Conservation (phyloP, 192 early-diverging fungal genomes). For the Linnemannia elongata region DNA sequence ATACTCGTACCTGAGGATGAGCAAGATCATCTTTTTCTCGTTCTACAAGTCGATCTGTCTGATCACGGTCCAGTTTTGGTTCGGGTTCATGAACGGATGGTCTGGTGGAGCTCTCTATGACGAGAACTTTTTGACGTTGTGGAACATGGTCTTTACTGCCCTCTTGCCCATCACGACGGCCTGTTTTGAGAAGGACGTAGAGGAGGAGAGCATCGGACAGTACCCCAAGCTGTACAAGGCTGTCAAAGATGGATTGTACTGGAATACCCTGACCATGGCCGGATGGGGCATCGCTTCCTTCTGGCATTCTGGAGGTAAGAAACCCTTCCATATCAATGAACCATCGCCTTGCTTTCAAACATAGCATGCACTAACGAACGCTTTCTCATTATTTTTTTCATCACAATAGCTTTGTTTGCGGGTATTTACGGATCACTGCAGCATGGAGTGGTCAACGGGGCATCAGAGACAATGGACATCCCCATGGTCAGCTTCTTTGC, state of each 20-base stretch:
- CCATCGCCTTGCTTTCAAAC: not conserved
- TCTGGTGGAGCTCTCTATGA: slow-evolving; percentile 96
- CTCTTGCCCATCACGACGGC: slow-evolving; percentile 93
- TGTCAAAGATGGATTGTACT: slow-evolving; percentile 62
- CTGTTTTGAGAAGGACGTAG: slow-evolving; percentile 93
- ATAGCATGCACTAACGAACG: not conserved
- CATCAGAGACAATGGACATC: slow-evolving; percentile 23
- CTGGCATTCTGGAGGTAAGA: slow-evolving; percentile 57
- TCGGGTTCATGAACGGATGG: slow-evolving; percentile 90
- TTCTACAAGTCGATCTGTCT: slow-evolving; percentile 99
- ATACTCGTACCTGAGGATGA: slow-evolving; percentile 93
- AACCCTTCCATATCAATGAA: not conserved
- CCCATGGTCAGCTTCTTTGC: slow-evolving; percentile 50
- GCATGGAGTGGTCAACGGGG: slow-evolving; percentile 23
- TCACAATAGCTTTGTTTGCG: slow-evolving; percentile 33
- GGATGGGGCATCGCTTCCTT: slow-evolving; percentile 56
- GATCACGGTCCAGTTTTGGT: slow-evolving; percentile 97
- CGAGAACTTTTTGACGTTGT: slow-evolving; percentile 92
- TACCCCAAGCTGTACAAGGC: slow-evolving; percentile 94
- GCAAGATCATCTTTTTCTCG: slow-evolving; percentile 95
- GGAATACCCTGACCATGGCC: slow-evolving; percentile 47
- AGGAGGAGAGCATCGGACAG: slow-evolving; percentile 86
- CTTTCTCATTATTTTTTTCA: not conserved
- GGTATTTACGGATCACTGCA: slow-evolving; percentile 36
- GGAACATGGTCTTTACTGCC: slow-evolving; percentile 93